Percentiles rank a stretch among this genome's conserved stretches.
Evolutionary conservation across 768 basidiomycete genomes (phyloP).

Genomic region (Suillus placidus): DNA sequence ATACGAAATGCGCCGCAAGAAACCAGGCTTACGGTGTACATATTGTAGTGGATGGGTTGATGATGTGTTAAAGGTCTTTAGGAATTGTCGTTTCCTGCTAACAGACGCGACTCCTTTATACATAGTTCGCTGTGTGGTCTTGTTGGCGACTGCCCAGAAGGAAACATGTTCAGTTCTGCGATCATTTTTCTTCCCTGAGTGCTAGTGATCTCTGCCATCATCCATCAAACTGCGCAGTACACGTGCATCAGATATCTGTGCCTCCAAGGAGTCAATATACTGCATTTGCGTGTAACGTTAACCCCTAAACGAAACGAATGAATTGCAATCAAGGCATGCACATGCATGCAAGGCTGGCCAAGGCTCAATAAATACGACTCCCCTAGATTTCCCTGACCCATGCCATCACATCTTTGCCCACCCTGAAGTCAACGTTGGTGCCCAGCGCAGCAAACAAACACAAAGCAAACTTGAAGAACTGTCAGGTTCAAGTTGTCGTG

Average conservation of each 20-base stretch:
- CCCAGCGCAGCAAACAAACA: constrained; percentile 68
- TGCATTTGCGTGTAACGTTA: background rate
- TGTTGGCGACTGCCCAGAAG: background rate
- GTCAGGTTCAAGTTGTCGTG: constrained; percentile 56
- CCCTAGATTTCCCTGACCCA: background rate
- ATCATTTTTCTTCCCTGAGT: background rate
- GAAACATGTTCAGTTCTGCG: background rate
- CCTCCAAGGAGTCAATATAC: background rate
- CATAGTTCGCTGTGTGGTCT: background rate
- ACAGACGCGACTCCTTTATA: background rate
- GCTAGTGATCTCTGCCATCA: background rate
- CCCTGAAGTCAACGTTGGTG: constrained; percentile 72
- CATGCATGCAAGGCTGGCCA: background rate
- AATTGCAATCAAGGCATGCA: background rate
- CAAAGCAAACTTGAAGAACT: constrained; percentile 64
- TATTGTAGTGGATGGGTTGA: background rate
- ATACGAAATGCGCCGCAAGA: background rate
- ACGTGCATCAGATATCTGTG: background rate
- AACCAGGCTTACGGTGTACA: background rate
- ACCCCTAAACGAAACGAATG: background rate
- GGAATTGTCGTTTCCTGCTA: background rate
- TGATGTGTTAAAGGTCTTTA: background rate
- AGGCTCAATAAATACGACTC: background rate
- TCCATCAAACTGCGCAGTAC: background rate
- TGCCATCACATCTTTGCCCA: constrained; percentile 50